phyloP scores from a whole-genome alignment of 2,329 filamentous ascomycete species.

The Phaeosphaeria sp. region DNA sequence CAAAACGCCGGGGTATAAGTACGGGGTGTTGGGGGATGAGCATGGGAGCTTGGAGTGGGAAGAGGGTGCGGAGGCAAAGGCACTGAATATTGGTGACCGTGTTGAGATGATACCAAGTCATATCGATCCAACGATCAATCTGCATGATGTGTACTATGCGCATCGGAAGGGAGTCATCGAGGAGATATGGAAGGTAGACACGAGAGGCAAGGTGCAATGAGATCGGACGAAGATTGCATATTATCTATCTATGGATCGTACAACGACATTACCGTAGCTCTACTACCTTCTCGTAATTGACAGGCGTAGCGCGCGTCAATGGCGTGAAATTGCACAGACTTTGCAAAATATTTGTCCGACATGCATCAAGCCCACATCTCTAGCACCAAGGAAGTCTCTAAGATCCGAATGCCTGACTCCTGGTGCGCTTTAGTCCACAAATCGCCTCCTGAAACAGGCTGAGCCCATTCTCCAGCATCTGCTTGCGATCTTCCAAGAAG shows the following conservation, averaged over 20 bases:
- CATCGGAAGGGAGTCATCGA: conserved; percentile 57
- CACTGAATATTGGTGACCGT: conserved; percentile 54
- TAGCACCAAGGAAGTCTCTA: too few species aligned
- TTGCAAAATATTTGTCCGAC: too few species aligned
- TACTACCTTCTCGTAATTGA: too few species aligned
- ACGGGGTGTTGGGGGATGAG: conserved; percentile 58
- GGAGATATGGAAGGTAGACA: conserved; percentile 61
- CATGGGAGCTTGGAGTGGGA: conserved; percentile 58
- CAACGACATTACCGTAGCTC: too few species aligned
- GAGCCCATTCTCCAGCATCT: conserved; percentile 45
- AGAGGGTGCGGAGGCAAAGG: conserved; percentile 38
- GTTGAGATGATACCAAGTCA: conserved; percentile 63
- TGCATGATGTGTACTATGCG: conserved; percentile 61
- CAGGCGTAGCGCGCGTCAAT: too few species aligned
- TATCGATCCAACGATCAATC: conserved; percentile 62
- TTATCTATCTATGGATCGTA: too few species aligned
- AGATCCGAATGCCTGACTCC: too few species aligned
- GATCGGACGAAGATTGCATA: too few species aligned
- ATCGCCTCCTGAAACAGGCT: conserved; percentile 41
- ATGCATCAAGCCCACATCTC: too few species aligned
- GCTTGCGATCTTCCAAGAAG: conserved; percentile 34
- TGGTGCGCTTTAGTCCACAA: conserved; percentile 17
- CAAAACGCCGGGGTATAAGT: conserved; percentile 50
- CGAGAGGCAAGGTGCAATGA: conserved; percentile 60
- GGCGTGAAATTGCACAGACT: too few species aligned